Base-by-base conservation (phyloP, 2,329 filamentous ascomycete species). In the Alternaria metachromatica region DNA sequence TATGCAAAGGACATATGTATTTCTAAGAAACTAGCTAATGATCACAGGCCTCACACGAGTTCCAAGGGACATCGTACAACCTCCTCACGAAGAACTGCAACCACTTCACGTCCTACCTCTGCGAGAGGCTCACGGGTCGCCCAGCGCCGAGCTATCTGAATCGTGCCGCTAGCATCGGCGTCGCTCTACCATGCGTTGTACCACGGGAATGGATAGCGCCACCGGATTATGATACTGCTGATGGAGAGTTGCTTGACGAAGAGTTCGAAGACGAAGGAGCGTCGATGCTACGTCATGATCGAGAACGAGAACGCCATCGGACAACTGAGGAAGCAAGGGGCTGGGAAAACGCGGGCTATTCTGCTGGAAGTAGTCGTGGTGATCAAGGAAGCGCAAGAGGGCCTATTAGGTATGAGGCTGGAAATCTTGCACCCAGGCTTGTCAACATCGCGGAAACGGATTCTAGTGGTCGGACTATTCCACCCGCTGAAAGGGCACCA, bases 1-100 rank as follows among this genome's bases (percentile, higher is more conserved):
- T 81, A 68, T 41, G 33, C 12, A 2, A 2, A 5, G 4, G 13
- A n/a, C n/a, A 9, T 3, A 8, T 23, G 21, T 6, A 5, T 53
- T 25, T 9, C n/a, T n/a, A 26, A 11, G 8, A n/a, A 28, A n/a
- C 25, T 43, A 49, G 45, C 69, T 76, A 62, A 75, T n/a, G 11
- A 33, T 6, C 5, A 10, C 60, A 82, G 77, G 90, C 90, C 12
- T 92, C 90, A 1, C 86, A 90, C 45, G 86, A 90, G 69, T 96
- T 96, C 72, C 85, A 89, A 60, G 93, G 93, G 23, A 89, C 89
- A 0, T 87, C 87, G 13, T 96, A 96, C 80, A 95, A 96, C 74
- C 86, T 96, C 13, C 85, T 96, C 48, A 93, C 90, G 20, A 89
- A 89, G 71, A 96, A 96, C 80, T 96, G 93, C 85, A 96, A 96